Evolutionary conservation across 1,284 basidiomycete species (phyloP).

Genomic region (Cryptococcus sp.): DNA sequence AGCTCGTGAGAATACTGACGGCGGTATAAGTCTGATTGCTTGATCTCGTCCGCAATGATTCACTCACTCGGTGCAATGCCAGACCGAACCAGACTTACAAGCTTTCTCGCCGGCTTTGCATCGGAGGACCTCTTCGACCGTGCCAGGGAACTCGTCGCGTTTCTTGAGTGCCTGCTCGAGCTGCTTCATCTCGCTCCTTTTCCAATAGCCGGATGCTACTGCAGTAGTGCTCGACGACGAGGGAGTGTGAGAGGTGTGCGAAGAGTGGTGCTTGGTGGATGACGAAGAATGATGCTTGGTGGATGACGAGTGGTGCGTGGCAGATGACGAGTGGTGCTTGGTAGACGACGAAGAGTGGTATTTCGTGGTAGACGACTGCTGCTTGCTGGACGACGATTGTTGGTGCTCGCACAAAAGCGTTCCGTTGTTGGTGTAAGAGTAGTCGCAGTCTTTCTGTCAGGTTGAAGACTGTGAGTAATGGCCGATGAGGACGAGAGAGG

Average conservation of each 20-base stretch:
- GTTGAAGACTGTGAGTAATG: neutral
- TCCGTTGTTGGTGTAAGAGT: conserved; percentile 4
- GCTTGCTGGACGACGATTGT: neutral
- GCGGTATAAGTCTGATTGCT: neutral
- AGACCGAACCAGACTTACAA: conserved; percentile 20
- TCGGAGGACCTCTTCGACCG: conserved; percentile 17
- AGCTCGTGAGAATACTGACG: conserved; percentile 21
- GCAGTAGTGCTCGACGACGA: conserved; percentile 3
- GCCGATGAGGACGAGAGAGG: neutral
- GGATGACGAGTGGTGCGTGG: conserved; percentile 5
- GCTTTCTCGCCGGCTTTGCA: conserved; percentile 24
- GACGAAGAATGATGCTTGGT: conserved; percentile 2
- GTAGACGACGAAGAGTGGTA: conserved; percentile 6
- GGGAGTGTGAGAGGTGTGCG: conserved; percentile 5
- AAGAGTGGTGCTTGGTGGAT: conserved; percentile 1
- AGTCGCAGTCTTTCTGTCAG: conserved; percentile 13
- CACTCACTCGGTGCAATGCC: conserved; percentile 28
- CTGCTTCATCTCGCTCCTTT: conserved; percentile 3
- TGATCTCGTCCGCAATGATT: neutral
- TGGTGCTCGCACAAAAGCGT: conserved; percentile 4
- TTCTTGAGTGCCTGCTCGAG: conserved; percentile 17
- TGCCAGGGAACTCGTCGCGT: conserved; percentile 10
- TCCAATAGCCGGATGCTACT: neutral
- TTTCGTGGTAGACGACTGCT: neutral
- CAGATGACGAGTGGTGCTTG: conserved; percentile 1